Evolutionary conservation across 2,329 filamentous ascomycete species (phyloP).

Genomic region (Pseudocercospora musae): DNA sequence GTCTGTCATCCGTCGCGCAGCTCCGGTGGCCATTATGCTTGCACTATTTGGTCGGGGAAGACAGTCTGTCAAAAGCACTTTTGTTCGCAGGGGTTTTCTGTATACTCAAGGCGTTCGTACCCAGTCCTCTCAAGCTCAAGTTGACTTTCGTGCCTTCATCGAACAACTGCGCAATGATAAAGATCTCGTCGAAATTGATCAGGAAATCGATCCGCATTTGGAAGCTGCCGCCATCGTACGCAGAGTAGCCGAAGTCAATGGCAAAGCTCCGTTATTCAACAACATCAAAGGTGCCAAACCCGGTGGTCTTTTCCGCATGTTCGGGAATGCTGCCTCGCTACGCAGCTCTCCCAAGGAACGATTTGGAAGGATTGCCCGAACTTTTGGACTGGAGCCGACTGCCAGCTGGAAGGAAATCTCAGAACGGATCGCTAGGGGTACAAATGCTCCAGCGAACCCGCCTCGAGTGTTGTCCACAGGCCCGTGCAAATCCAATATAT

Average conservation of each 20-base stretch:
- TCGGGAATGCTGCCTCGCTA: conserved; percentile 45
- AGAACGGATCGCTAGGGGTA: too few relatives aligned
- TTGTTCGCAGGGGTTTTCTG: too few relatives aligned
- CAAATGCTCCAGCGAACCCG: too few relatives aligned
- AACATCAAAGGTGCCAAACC: conserved; percentile 48
- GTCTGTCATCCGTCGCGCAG: too few relatives aligned
- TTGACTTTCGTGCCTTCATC: conserved; percentile 47
- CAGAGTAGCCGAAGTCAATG: conserved; percentile 44
- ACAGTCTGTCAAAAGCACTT: too few relatives aligned
- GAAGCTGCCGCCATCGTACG: conserved; percentile 50
- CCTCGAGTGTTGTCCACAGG: not conserved
- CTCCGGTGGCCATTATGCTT: too few relatives aligned
- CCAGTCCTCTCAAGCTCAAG: not conserved
- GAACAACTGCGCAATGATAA: conserved; percentile 39
- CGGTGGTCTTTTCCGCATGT: conserved; percentile 47
- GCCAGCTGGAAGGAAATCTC: too few relatives aligned
- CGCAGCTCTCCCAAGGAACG: conserved; percentile 37
- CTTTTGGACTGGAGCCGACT: too few relatives aligned
- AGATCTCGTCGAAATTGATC: conserved; percentile 47
- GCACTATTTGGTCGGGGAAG: too few relatives aligned
- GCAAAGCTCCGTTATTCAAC: conserved; percentile 52
- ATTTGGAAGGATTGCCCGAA: conserved; percentile 28
- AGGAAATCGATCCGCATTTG: conserved; percentile 45
- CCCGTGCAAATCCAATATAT: conserved; percentile 45
- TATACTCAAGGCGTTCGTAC: too few relatives aligned